phyloP scores from a whole-genome alignment of 305 asterid genomes.

The Rubia peregrina region DNA sequence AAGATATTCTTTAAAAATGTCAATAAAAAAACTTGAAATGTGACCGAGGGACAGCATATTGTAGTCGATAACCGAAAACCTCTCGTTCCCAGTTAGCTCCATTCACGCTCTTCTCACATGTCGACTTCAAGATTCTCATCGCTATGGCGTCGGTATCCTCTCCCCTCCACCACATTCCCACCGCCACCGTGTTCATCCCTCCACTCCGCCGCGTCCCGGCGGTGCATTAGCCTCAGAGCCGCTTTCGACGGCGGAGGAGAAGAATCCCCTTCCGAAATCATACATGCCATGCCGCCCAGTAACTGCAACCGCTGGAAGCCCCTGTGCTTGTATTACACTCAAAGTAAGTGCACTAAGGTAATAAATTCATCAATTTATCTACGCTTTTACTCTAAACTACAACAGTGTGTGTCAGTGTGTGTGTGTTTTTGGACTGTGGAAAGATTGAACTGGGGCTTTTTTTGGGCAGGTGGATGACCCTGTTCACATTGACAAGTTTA shows the following conservation, averaged over 20 bases:
- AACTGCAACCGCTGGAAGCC: constrained; percentile 61
- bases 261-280: constrained; percentile 27
- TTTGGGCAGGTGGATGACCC: constrained; percentile 58
- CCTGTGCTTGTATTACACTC: constrained; percentile 69
- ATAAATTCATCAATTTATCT: background rate
- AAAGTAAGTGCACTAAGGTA: constrained; percentile 83
- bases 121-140: constrained; percentile 10
- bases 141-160: constrained; percentile 8
- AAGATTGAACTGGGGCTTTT: constrained; percentile 8
- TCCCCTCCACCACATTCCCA: constrained; percentile 2
- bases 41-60: background rate
- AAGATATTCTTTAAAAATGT: no score
- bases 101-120: background rate
- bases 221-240: constrained; percentile 20
- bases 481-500: constrained; percentile 53
- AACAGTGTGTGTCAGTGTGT: background rate
- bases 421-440: background rate
- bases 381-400: background rate
- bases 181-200: constrained; percentile 17
- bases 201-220: constrained; percentile 21
- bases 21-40: no score
- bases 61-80: constrained; percentile 9
- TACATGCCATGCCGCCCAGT: constrained; percentile 22
- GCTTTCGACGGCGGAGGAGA: constrained; percentile 30
- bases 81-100: background rate